phyloP scores from a whole-genome alignment of 2,329 filamentous ascomycete species.

The Fusarium fracticaudum region DNA sequence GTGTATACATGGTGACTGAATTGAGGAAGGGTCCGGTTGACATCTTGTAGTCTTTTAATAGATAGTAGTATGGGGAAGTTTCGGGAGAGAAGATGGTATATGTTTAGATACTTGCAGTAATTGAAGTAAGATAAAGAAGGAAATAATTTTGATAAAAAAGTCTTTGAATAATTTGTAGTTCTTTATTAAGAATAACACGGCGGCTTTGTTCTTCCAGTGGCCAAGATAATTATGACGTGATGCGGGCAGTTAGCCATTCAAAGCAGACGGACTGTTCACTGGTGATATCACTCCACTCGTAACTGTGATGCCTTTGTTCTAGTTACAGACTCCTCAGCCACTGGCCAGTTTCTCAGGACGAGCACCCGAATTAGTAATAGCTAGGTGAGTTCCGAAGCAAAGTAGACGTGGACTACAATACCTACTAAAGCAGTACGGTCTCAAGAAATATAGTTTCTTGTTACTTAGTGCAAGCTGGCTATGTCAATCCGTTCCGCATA shows the following conservation, averaged over 20 bases:
- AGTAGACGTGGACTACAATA: fast-evolving
- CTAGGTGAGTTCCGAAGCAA: neutral
- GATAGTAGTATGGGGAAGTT: too few relatives aligned
- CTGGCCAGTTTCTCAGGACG: neutral
- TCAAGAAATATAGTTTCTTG: too few relatives aligned
- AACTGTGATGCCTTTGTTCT: neutral
- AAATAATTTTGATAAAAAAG: too few relatives aligned
- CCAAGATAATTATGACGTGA: too few relatives aligned
- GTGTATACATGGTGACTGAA: neutral
- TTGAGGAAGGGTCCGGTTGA: neutral
- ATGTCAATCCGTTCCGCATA: too few relatives aligned
- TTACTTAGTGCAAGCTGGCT: neutral
- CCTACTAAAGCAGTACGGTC: fast-evolving
- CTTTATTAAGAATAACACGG: neutral
- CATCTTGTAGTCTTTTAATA: neutral
- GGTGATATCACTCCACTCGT: fast-evolving
- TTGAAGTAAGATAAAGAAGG: neutral
- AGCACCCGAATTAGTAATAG: neutral
- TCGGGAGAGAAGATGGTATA: neutral
- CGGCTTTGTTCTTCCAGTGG: neutral
- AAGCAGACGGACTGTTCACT: neutral
- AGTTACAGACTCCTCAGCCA: neutral
- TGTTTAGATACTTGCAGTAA: neutral
- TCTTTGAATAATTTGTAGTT: neutral
- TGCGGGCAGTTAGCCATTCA: fast-evolving